Evolutionary conservation across 257 asterid species (phyloP).

Genomic region (Nyctanthes arbortristis): DNA sequence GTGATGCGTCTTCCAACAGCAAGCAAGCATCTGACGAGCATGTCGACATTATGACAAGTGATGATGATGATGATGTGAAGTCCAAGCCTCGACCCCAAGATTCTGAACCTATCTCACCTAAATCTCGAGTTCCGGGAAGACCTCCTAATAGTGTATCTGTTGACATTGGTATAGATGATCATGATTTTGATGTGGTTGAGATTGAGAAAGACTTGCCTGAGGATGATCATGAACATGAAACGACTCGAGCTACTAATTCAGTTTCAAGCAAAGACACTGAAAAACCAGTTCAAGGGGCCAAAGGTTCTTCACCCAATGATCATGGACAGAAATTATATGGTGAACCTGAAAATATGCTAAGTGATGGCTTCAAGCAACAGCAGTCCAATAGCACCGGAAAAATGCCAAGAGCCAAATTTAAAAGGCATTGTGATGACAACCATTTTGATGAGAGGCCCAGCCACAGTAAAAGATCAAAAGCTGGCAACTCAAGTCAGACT

Average conservation of each 20-base stretch:
- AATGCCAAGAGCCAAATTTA: conserved; percentile 49
- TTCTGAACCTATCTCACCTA: conserved; percentile 43
- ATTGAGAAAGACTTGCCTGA: conserved; percentile 64
- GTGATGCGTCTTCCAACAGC: conserved; percentile 83
- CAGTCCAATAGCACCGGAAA: conserved; percentile 42
- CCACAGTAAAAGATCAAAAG: conserved; percentile 52
- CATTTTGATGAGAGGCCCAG: conserved; percentile 45
- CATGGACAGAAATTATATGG: conserved; percentile 25
- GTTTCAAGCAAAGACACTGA: conserved; percentile 50
- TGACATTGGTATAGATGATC: conserved; percentile 57
- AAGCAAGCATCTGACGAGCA: conserved; percentile 93
- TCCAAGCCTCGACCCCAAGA: conserved; percentile 47
- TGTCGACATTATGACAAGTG: conserved; percentile 80
- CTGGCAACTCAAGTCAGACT: conserved; percentile 45
- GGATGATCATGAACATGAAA: conserved; percentile 40
- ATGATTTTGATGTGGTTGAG: conserved; percentile 52
- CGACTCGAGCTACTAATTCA: conserved; percentile 34
- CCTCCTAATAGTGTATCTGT: conserved; percentile 47
- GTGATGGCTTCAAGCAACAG: conserved; percentile 40
- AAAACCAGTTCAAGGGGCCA: conserved; percentile 43
- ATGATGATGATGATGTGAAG: conserved; percentile 57
- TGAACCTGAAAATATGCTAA: conserved; percentile 42
- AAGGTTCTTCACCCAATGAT: conserved; percentile 37
- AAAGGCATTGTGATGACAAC: conserved; percentile 55
- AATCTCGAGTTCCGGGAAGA: conserved; percentile 47